Conservation (phyloP, 2,329 filamentous ascomycete genomes). For the Cladophialophora chaetospira region DNA sequence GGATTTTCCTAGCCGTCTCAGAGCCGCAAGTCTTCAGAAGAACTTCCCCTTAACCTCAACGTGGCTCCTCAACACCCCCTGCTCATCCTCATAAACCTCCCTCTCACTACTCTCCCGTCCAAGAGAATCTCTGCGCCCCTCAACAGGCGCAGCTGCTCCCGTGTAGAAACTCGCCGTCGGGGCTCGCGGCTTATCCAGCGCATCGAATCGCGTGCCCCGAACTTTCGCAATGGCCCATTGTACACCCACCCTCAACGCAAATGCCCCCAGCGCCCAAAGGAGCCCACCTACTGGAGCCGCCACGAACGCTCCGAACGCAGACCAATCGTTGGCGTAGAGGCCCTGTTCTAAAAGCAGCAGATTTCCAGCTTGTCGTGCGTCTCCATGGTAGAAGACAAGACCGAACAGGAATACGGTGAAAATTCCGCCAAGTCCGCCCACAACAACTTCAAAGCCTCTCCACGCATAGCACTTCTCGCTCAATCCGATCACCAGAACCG, state of each 20-base stretch:
- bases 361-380: slow-evolving; percentile 62
- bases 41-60: slow-evolving; percentile 33
- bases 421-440: slow-evolving; percentile 75
- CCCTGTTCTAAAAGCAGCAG: slow-evolving; percentile 73
- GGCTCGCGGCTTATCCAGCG: slow-evolving; percentile 59
- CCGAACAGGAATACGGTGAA: slow-evolving; percentile 81
- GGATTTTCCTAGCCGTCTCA: background rate
- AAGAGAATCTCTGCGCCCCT: background rate
- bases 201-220: slow-evolving; percentile 65
- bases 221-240: slow-evolving; percentile 61
- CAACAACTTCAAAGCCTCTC: slow-evolving; percentile 77
- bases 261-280: slow-evolving; percentile 68
- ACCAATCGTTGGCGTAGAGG: slow-evolving; percentile 77
- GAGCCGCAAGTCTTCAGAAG: slow-evolving; percentile 21
- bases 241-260: slow-evolving; percentile 60
- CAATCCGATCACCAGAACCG: slow-evolving; percentile 73
- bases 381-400: slow-evolving; percentile 69
- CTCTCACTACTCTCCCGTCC: slow-evolving; percentile 13
- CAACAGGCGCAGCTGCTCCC: slow-evolving; percentile 1
- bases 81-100: slow-evolving; percentile 22
- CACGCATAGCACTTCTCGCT: slow-evolving; percentile 68
- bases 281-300: slow-evolving; percentile 75
- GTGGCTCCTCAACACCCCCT: slow-evolving; percentile 31
- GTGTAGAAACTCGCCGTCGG: slow-evolving; percentile 31
- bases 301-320: slow-evolving; percentile 77